phyloP scores from a whole-genome alignment of 2,329 filamentous ascomycete genomes.

The Parastagonospora avenae region DNA sequence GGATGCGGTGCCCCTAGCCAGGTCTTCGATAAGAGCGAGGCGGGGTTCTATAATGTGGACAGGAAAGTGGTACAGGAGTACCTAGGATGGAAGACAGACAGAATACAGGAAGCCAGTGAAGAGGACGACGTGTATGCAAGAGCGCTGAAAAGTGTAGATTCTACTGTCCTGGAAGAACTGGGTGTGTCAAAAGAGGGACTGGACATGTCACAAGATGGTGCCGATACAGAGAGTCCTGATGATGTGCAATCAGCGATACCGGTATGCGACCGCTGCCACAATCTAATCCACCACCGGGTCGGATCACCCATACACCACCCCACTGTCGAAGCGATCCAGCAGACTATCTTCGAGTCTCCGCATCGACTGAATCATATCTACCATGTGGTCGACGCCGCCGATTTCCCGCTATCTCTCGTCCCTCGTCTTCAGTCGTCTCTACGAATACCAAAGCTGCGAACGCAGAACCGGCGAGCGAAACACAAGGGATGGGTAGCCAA shows the following conservation, averaged over 20 bases:
- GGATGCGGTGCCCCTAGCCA: slow-evolving; percentile 68
- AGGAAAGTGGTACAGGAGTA: slow-evolving; percentile 55
- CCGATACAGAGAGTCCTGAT: not conserved
- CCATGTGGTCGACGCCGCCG: slow-evolving; percentile 91
- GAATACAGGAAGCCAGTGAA: slow-evolving; percentile 22
- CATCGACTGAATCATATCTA: slow-evolving; percentile 94
- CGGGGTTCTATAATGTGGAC: slow-evolving; percentile 62
- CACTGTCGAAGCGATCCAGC: slow-evolving; percentile 76
- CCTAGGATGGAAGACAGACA: slow-evolving; percentile 32
- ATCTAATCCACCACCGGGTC: slow-evolving; percentile 74
- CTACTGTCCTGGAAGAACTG: slow-evolving; percentile 34
- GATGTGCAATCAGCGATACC: slow-evolving; percentile 48
- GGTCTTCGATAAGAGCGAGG: slow-evolving; percentile 57
- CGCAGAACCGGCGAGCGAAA: slow-evolving; percentile 78
- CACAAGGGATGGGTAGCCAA: slow-evolving; percentile 68
- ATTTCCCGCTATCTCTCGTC: slow-evolving; percentile 93
- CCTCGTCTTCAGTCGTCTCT: slow-evolving; percentile 75
- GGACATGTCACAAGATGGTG: slow-evolving; percentile 14
- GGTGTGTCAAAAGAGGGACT: slow-evolving; percentile 28
- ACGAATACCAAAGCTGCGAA: slow-evolving; percentile 73
- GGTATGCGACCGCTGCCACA: slow-evolving; percentile 87
- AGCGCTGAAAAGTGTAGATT: slow-evolving; percentile 38
- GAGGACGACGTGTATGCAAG: slow-evolving; percentile 47
- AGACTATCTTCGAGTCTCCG: slow-evolving; percentile 86
- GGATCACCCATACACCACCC: slow-evolving; percentile 79